Evolutionary conservation across 805 yeast genomes (phyloP), one percentile per base, ranked within the genome.

Genomic region (Saturnispora mendoncae): DNA sequence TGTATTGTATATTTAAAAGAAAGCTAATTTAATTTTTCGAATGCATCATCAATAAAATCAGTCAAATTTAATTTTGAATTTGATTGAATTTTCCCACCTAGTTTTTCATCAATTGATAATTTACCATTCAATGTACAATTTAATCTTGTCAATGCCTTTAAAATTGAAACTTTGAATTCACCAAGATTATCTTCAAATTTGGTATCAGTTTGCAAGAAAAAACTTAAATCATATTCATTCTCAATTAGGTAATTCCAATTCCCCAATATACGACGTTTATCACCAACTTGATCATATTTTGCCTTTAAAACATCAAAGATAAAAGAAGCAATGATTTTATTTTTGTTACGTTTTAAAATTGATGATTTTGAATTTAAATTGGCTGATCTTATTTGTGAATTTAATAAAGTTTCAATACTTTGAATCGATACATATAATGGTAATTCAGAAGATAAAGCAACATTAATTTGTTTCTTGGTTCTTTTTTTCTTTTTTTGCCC

Each of bases 321-420:
- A 43, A 60, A 60, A 6, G 43, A 44, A 15, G 60, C 54, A 24
- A 58, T 34, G 6, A 54, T 36, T 38, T 49, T 53, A 36, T 57
- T 54, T 37, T 52, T 56, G 26, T 51, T 51, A 26, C 53, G 51
- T 30, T 48, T 54, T 31, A 46, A 46, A 6, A 51, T 25, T 6
- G 57, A 45, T 18, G 49, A 49, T 23, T 55, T 54, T 8, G 61
- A 56, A 19, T 47, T 51, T 3, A 55, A 45, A 23, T 54, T 46
- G 15, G 48, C 44, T 9, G 52, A 41, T 41, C 51, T 52, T 18
- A 52, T 46, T 38, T 55, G 58, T 6, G 49, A 41, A 43, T 55
- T 55, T 21, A 56, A 33, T 17, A 51, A 43, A 3, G 44, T 35
- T 30, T 54, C 55, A 30, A 57, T 46, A 26, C 46, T 47, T 6